phyloP scores from a whole-genome alignment of 2,329 filamentous ascomycete genomes.

The Tolypocladium capitatum region DNA sequence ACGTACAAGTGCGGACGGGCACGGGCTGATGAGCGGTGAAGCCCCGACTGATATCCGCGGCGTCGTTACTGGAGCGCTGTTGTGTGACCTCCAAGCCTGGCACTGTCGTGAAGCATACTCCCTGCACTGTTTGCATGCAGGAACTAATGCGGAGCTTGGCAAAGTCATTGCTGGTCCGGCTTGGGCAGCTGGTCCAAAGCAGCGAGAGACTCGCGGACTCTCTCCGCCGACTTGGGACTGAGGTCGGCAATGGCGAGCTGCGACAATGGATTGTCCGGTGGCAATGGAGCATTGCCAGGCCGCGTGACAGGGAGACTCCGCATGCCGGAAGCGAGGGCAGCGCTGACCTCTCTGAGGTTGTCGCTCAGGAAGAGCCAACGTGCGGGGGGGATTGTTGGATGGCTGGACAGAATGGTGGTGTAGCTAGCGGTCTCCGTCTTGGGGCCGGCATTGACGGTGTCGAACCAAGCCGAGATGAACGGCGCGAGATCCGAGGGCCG shows the following conservation, averaged over 20 bases:
- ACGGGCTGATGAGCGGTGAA: background rate
- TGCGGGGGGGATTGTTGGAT: conserved; percentile 28
- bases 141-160: background rate
- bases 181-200: background rate
- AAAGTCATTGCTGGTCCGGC: background rate
- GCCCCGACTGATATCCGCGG: background rate
- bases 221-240: conserved; percentile 10
- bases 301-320: conserved; percentile 47
- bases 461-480: conserved; percentile 56
- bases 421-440: conserved; percentile 61
- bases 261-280: conserved; percentile 29
- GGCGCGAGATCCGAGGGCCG: conserved; percentile 44
- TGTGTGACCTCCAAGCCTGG: background rate
- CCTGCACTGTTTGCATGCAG: background rate
- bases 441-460: conserved; percentile 66
- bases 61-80: background rate
- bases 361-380: conserved; percentile 72
- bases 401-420: conserved; percentile 39
- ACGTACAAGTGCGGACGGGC: background rate
- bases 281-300: conserved; percentile 56
- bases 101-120: background rate
- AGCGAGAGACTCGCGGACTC: conserved; percentile 3
- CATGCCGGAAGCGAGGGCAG: conserved; percentile 51
- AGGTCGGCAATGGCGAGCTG: conserved; percentile 22
- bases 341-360: conserved; percentile 56